These are phyloP conservation scores for Amniculicola lignicola DNA, from an alignment of 495 filamentous ascomycete genomes.

Conservation along the genomic window DNA sequence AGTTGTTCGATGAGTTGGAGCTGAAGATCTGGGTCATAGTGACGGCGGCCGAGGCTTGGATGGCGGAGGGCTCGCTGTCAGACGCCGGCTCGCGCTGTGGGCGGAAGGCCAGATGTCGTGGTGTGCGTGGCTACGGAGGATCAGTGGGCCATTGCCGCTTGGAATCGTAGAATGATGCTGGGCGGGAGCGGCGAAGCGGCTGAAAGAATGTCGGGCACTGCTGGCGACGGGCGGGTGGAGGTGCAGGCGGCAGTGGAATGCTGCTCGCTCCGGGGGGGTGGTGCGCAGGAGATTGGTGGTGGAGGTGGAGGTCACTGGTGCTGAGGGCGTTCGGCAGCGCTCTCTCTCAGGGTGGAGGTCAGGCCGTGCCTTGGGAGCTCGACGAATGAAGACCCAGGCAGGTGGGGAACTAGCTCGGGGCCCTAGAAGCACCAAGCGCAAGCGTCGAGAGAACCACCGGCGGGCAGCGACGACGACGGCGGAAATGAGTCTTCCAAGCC, in stretches of 20 bases:
- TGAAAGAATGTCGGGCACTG: constrained; percentile 17
- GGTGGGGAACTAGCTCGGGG: no score
- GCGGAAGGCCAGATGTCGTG: background rate
- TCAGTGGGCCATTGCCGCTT: constrained; percentile 18
- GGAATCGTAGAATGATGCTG: no score
- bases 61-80: no score
- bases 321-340: no score
- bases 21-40: constrained; percentile 43
- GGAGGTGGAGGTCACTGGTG: no score
- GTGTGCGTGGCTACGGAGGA: background rate
- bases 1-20: constrained; percentile 36
- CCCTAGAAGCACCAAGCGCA: no score
- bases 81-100: background rate
- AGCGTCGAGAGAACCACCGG: no score
- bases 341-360: no score
- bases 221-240: background rate
- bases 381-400: no score
- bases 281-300: background rate
- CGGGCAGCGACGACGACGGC: no score
- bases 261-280: background rate
- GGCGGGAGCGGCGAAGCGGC: background rate
- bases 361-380: no score
- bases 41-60: constrained; percentile 9
- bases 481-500: no score
- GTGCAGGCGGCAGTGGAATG: constrained; percentile 7